These are phyloP conservation scores for Ustilago trichophora DNA, from an alignment of 1,284 basidiomycete genomes.

Conservation along the genomic window DNA sequence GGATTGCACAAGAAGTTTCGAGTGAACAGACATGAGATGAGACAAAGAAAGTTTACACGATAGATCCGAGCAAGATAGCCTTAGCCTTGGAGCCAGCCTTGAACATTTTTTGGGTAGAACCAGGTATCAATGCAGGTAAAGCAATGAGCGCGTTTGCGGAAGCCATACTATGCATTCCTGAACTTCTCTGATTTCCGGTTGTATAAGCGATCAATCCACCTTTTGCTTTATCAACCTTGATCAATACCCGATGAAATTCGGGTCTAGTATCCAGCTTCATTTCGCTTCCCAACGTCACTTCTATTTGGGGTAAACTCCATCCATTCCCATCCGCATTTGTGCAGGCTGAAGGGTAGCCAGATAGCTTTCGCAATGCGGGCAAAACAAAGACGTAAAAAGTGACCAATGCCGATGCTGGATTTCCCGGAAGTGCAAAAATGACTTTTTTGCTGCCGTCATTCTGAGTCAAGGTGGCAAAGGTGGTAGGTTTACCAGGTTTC, in stretches of 20 bases:
- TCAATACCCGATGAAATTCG: conserved; percentile 81
- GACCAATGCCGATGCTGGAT: conserved; percentile 87
- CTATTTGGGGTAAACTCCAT: conserved; percentile 75
- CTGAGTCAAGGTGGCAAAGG: conserved; percentile 80
- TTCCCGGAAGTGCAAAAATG: conserved; percentile 85
- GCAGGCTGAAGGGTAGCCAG: conserved; percentile 35
- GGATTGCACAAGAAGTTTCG: background rate
- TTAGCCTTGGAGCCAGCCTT: conserved; percentile 6
- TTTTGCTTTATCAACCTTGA: conserved; percentile 70
- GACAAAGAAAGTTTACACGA: conserved; percentile 12
- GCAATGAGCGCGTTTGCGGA: conserved; percentile 58
- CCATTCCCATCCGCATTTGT: background rate
- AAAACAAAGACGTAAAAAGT: conserved; percentile 86
- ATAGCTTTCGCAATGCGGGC: conserved; percentile 77
- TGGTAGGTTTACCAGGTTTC: conserved; percentile 72
- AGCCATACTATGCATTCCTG: conserved; percentile 62
- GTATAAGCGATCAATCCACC: conserved; percentile 73
- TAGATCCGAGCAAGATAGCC: conserved; percentile 44
- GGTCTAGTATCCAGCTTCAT: conserved; percentile 78
- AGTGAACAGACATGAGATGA: background rate
- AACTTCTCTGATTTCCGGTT: conserved; percentile 54
- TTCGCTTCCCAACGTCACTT: conserved; percentile 73
- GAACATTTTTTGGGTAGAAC: background rate
- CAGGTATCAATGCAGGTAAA: conserved; percentile 27
- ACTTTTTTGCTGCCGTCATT: conserved; percentile 67